Base-by-base conservation (phyloP, 192 early-diverging fungal genomes). In the Borealophlyctis nickersoniae region DNA sequence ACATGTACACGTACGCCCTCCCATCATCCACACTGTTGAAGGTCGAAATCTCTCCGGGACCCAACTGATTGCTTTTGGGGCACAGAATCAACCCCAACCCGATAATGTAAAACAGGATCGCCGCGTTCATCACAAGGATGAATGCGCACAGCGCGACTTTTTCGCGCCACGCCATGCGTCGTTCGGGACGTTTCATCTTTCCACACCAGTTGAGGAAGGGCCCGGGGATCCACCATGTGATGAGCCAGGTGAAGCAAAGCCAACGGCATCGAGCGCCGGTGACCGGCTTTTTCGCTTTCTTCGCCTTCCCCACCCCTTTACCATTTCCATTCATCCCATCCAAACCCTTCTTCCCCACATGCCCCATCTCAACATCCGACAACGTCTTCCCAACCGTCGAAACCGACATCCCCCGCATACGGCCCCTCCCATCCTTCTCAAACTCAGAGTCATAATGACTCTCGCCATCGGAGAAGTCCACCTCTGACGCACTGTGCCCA, bases 121-220 rank as follows among this genome's bases (percentile, higher is more conserved):
- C 71, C 22, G 58, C 72, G 2, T 86, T 90, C 60, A 90, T 72
- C 51, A 89, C 81, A 26, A 88, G 79, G 35, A 95, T 92, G 35
- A 93, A 55, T 56, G 91, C 60, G 60, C 87, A 90, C 30, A 95
- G 77, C 2, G 92, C 86, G 3, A 95, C 77, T 66, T 95, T 93
- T 62, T 95, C 92, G 62, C 92, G 86, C 92, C 92, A 95, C 9
- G 92, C 92, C 72, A 92, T 84, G 34, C 81, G 87, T 58, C 89
- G 77, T 71, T 91, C 90, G 19, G 76, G 78, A 4, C 11, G 14
- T 57, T 85, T 81, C 82, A 90, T 89, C 31, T 83, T 75, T 32
- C 91, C 89, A 65, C 91, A 90, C 63, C 66, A 81, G 16, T 36
- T 59, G 29, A 94, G 62, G 26, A 80, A 78, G 26, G 65, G 57